phyloP scores from a whole-genome alignment of 305 asterid genomes.

The Fraxinus greggii region DNA sequence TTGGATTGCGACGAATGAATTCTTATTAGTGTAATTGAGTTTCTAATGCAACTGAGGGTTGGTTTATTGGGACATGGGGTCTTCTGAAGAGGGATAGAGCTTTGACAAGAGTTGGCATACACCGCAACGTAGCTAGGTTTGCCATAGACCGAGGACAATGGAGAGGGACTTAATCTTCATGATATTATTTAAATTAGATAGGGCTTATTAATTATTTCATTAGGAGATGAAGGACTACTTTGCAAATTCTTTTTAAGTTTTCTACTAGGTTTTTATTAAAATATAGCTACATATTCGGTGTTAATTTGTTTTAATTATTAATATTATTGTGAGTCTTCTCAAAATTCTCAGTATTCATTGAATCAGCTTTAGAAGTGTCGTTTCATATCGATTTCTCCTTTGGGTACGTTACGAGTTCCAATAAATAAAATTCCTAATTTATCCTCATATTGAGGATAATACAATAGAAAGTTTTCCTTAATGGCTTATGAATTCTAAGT shows the following conservation, averaged over 20 bases:
- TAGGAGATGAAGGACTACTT: neutral
- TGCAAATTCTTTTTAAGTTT: neutral
- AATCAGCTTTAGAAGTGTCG: neutral
- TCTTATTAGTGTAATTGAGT: neutral
- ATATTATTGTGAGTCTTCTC: neutral
- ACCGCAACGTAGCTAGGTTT: neutral
- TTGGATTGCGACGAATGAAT: neutral
- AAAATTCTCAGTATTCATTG: neutral
- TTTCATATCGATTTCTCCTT: neutral
- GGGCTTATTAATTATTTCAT: neutral
- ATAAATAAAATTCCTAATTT: neutral
- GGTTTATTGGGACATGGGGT: neutral
- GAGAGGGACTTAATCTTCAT: neutral
- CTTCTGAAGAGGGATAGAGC: neutral
- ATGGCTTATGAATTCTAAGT: neutral
- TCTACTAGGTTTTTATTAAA: neutral
- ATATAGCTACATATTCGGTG: neutral
- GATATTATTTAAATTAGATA: too few relatives aligned
- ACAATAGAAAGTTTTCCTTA: neutral
- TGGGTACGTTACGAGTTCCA: neutral
- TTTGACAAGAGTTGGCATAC: neutral
- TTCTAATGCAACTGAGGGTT: neutral
- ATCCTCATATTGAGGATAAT: neutral
- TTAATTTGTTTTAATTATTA: neutral
- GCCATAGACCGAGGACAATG: neutral